These are phyloP conservation scores for Starmera dryadoides DNA, from an alignment of 805 yeast species.

Conservation along the genomic window DNA sequence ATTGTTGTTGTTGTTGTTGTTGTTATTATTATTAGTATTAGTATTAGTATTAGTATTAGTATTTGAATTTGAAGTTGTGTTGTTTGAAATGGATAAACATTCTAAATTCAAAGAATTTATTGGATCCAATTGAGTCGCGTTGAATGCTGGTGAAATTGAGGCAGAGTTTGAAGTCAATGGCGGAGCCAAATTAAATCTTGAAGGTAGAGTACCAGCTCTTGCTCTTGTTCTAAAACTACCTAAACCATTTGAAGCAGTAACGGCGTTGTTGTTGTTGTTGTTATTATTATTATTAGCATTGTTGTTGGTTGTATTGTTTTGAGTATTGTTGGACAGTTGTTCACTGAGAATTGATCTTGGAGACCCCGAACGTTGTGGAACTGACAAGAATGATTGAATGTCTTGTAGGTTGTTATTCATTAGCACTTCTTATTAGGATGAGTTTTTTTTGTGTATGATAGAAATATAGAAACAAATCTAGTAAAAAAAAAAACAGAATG, in stretches of 20 bases:
- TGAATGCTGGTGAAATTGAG: slow-evolving; percentile 14
- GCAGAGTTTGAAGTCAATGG: slow-evolving; percentile 18
- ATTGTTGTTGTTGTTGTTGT: slow-evolving; percentile 21
- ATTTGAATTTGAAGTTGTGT: slow-evolving; percentile 21
- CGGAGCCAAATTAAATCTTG: slow-evolving; percentile 35
- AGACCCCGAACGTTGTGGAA: slow-evolving; percentile 19
- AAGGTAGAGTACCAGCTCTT: slow-evolving; percentile 76
- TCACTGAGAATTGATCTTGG: slow-evolving; percentile 19
- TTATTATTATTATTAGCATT: background rate
- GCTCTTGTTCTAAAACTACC: slow-evolving; percentile 46
- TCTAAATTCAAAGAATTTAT: slow-evolving; percentile 14
- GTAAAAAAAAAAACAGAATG: too few relatives aligned
- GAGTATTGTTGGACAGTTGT: slow-evolving; percentile 2
- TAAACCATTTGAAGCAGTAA: slow-evolving; percentile 22
- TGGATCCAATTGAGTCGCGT: slow-evolving; percentile 11
- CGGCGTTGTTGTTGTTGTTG: slow-evolving; percentile 1
- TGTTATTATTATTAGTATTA: too few relatives aligned
- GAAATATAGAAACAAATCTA: too few relatives aligned
- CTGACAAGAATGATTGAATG: slow-evolving; percentile 11
- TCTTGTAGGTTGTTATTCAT: slow-evolving; percentile 15
- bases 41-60: too few relatives aligned
- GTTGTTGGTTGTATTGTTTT: slow-evolving; percentile 1
- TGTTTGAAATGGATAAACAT: slow-evolving; percentile 12
- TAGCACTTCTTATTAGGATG: too few relatives aligned
- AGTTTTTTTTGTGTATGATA: too few relatives aligned